Evolutionary conservation across 2,329 filamentous ascomycete genomes (phyloP), one percentile per base, ranked within the genome.

Genomic region (Penicillium sp.): DNA sequence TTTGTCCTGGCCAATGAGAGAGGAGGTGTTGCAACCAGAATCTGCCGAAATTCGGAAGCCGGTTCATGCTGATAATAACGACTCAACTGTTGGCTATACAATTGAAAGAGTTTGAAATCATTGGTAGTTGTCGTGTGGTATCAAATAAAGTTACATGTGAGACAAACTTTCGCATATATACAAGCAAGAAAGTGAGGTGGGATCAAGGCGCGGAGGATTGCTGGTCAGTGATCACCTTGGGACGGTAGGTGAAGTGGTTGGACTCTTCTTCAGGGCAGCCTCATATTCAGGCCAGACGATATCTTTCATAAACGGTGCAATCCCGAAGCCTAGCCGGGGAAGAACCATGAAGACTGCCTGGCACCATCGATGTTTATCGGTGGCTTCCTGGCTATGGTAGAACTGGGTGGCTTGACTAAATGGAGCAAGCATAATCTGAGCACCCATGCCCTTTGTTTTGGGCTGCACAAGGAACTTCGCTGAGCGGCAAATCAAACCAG

Each of bases 231-330:
- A 15, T 31, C 29, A 14, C 29, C 5, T 37, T 37, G 33, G 20
- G 48, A 47, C 40, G 31, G 26, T n/a, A 22, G 18, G 46, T 15
- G 51, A 41, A 35, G 49, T 45, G 15, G 25, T 18, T 3, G 14
- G 23, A 9, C 20, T 42, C 31, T 29, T 53, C 4, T 27, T 29
- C 14, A 40, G 45, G 4, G 26, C 42, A 22, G 40, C 44, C 33
- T 47, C 33, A 40, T 63, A 66, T 29, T 62, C 53, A 20, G 57
- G 57, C 60, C 63, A 64, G 27, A 65, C 54, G 55, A 65, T 62
- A 25, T 64, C 46, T 27, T 63, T 65, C 41, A 64, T 31, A 14
- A 62, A 56, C 8, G 54, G 54, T 15, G 53, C 59, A 37, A 64
- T 62, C 9, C 57, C 59, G 23, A 66, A 57, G 15, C 62, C 59